These are phyloP conservation scores for Solanum bukasovii DNA, from an alignment of 257 asterid species.

Conservation along the genomic window DNA sequence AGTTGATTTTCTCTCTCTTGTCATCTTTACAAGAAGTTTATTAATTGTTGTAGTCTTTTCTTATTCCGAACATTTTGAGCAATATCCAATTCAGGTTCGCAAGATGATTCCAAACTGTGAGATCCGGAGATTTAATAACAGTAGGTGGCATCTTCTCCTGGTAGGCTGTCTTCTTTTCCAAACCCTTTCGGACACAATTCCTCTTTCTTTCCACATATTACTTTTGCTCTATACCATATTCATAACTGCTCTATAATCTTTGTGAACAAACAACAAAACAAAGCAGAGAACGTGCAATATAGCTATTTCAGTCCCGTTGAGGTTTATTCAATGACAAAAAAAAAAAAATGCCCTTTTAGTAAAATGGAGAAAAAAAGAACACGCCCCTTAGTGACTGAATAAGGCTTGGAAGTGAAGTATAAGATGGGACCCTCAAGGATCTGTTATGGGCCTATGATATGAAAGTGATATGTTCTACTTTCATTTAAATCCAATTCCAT, in stretches of 20 bases:
- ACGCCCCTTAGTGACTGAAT: neutral
- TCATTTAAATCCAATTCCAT: too few species aligned
- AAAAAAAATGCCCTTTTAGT: neutral
- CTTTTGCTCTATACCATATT: neutral
- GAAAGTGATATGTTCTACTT: too few species aligned
- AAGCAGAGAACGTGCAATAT: neutral
- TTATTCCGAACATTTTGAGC: neutral
- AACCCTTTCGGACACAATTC: neutral
- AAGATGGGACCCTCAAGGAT: neutral
- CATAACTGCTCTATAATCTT: neutral
- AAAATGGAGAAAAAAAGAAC: neutral
- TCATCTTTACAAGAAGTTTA: neutral
- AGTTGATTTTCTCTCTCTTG: neutral
- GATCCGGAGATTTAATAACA: conserved; percentile 41
- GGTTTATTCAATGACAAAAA: neutral
- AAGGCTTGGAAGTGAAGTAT: neutral
- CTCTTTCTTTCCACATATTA: neutral
- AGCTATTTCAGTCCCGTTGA: neutral
- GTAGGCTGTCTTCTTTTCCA: conserved; percentile 24
- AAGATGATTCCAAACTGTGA: conserved; percentile 46
- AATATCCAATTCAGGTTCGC: conserved; percentile 4
- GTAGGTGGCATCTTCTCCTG: conserved; percentile 76
- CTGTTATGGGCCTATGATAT: neutral
- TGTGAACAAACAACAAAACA: neutral
- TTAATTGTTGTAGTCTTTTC: neutral